These are phyloP conservation scores for Vanilla planifolia DNA, from an alignment of 106 monocot genomes.

Conservation along the genomic window DNA sequence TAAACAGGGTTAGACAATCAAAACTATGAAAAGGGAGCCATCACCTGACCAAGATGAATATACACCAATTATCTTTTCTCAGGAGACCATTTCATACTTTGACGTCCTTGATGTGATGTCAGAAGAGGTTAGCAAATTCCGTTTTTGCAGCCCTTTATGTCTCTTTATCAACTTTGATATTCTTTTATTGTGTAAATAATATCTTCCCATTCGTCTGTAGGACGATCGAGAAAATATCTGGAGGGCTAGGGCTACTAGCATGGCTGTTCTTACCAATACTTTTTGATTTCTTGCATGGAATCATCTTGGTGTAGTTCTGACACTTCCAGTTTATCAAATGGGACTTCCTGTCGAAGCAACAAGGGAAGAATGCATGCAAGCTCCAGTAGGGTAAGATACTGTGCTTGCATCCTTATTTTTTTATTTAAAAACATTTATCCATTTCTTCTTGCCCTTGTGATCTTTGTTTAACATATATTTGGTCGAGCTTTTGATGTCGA, in stretches of 20 bases:
- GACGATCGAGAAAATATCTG: constrained; percentile 91
- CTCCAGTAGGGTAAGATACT: constrained; percentile 70
- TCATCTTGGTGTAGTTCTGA: constrained; percentile 83
- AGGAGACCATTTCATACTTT: constrained; percentile 90
- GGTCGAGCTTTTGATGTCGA: constrained; percentile 97
- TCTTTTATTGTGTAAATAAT: neutral
- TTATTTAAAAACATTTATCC: neutral
- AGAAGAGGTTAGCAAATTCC: constrained; percentile 53
- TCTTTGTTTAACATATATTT: constrained; percentile 49
- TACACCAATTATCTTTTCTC: constrained; percentile 92
- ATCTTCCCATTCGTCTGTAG: constrained; percentile 22
- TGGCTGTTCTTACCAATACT: constrained; percentile 83
- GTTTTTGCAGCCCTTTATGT: neutral
- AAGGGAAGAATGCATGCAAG: constrained; percentile 62
- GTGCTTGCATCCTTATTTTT: neutral
- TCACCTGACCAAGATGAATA: constrained; percentile 82
- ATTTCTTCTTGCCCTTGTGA: neutral
- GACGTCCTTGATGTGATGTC: constrained; percentile 97
- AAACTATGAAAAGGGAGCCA: constrained; percentile 76
- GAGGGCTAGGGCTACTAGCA: constrained; percentile 79
- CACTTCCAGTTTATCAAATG: constrained; percentile 64
- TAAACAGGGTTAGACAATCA: constrained; percentile 85
- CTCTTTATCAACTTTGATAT: neutral
- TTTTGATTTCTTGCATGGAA: constrained; percentile 71
- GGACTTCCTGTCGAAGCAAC: constrained; percentile 47